Conservation (phyloP, 1,284 basidiomycete species). For the Porogramme epimiltina region DNA sequence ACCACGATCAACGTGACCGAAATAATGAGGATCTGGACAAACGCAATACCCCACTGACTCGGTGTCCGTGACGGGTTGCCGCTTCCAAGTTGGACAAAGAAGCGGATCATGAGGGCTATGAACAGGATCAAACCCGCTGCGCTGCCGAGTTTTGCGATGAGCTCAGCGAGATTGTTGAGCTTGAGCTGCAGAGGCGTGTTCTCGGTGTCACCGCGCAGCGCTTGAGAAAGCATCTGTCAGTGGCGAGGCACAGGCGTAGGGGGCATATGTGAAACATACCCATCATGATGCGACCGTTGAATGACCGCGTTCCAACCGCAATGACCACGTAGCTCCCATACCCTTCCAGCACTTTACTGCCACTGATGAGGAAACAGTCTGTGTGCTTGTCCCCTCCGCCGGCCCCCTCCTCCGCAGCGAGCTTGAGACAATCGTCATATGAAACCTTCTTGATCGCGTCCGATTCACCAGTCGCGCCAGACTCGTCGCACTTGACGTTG, state of each 20-base stretch:
- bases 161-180: slow-evolving; percentile 88
- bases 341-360: slow-evolving; percentile 95
- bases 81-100: slow-evolving; percentile 84
- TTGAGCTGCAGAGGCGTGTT: slow-evolving; percentile 94
- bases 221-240: slow-evolving; percentile 39
- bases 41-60: slow-evolving; percentile 86
- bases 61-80: slow-evolving; percentile 61
- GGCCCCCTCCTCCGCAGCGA: slow-evolving; percentile 28
- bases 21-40: slow-evolving; percentile 94
- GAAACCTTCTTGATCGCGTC: slow-evolving; percentile 91
- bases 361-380: slow-evolving; percentile 93
- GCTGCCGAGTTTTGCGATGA: slow-evolving; percentile 91
- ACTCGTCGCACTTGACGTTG: slow-evolving; percentile 96
- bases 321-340: slow-evolving; percentile 93
- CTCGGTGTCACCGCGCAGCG: slow-evolving; percentile 80
- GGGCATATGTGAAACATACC: slow-evolving; percentile 49
- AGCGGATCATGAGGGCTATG: slow-evolving; percentile 87
- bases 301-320: slow-evolving; percentile 89
- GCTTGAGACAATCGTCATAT: slow-evolving; percentile 71
- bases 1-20: slow-evolving; percentile 95
- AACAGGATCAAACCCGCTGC: slow-evolving; percentile 86
- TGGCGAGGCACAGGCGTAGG: background rate
- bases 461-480: slow-evolving; percentile 93
- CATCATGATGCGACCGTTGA: slow-evolving; percentile 97
- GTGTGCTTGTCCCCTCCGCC: slow-evolving; percentile 54